phyloP scores from a whole-genome alignment of 2,329 filamentous ascomycete species.

The Fusarium sp. region DNA sequence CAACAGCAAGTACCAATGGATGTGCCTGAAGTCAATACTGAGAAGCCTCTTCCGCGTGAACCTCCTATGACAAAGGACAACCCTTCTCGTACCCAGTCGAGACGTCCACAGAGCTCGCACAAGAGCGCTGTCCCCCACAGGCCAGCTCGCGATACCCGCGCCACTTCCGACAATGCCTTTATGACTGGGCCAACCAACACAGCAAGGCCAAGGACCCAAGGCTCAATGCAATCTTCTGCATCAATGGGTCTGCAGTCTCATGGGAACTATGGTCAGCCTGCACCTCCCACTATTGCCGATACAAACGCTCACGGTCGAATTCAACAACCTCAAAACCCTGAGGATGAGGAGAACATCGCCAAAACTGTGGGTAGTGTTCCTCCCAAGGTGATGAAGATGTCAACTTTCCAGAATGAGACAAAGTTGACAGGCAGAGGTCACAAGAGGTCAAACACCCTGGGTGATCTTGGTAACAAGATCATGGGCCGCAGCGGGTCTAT shows the following conservation, averaged over 20 bases:
- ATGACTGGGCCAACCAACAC: constrained; percentile 55
- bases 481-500: constrained; percentile 86
- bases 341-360: constrained; percentile 74
- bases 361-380: constrained; percentile 69
- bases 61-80: constrained; percentile 59
- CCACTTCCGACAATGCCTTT: constrained; percentile 53
- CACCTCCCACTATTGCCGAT: constrained; percentile 84
- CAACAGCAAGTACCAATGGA: constrained; percentile 59
- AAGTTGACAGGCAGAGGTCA: constrained; percentile 66
- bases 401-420: constrained; percentile 64
- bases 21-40: constrained; percentile 48
- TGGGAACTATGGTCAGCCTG: constrained; percentile 84
- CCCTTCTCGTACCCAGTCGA: constrained; percentile 51
- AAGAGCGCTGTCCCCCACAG: constrained; percentile 45
- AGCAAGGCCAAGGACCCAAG: constrained; percentile 80
- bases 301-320: constrained; percentile 92
- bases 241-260: constrained; percentile 73
- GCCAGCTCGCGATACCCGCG: constrained; percentile 49
- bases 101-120: constrained; percentile 61
- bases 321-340: constrained; percentile 72
- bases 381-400: constrained; percentile 66
- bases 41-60: constrained; percentile 70
- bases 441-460: constrained; percentile 79
- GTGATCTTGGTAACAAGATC: constrained; percentile 82
- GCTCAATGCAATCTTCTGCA: constrained; percentile 75